Base-by-base conservation (phyloP, 2,329 filamentous ascomycete species). In the Colletotrichum magnum region DNA sequence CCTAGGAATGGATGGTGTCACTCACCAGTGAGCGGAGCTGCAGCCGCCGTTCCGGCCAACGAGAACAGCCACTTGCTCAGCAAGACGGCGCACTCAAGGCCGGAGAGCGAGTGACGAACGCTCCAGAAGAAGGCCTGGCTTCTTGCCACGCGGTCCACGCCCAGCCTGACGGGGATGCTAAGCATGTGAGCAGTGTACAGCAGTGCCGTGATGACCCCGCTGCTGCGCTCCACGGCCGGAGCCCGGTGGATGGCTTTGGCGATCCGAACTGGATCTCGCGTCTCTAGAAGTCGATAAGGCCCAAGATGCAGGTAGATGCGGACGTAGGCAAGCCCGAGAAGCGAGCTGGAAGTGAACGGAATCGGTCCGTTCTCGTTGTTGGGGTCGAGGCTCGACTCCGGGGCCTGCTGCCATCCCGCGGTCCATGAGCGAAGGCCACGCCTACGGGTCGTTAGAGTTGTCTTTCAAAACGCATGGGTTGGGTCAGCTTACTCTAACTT, bases 61-160 rank as follows among this genome's bases (percentile, higher is more conserved):
- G 75, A 73, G 47, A 76, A 67, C 52, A 85, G 76, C 83, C 84
- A 86, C 69, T 88, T 88, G 15, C 84, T 85, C 0, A 89, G 75
- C 3, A 89, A 76, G 0, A 89, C 82, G 0, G 85, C 86, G 21
- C 86, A 88, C 72, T 89, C 87, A 0, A 89, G 78, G 1, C 84
- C 85, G 4, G 85, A 87, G 0, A 89, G 78, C 0, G 86, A 86
- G 60, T 89, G 86, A n/a, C 87, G 80, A 2, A 87, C 86, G 5
- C 85, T 87, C 86, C 87, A 89, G 56, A 88, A 85, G 52, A 87
- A 86, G 0, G 86, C 85, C 58, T 88, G 86, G 16, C 85, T 89
- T 16, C 84, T 79, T 0, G 86, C 86, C 0, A 89, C 86, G 15
- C 84, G 82, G 59, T 87, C 85, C 16, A 89, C 83, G 0, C 87